These are phyloP conservation scores for Nasturtium officinale DNA, from an alignment of 345 rosid species.

Conservation along the genomic window DNA sequence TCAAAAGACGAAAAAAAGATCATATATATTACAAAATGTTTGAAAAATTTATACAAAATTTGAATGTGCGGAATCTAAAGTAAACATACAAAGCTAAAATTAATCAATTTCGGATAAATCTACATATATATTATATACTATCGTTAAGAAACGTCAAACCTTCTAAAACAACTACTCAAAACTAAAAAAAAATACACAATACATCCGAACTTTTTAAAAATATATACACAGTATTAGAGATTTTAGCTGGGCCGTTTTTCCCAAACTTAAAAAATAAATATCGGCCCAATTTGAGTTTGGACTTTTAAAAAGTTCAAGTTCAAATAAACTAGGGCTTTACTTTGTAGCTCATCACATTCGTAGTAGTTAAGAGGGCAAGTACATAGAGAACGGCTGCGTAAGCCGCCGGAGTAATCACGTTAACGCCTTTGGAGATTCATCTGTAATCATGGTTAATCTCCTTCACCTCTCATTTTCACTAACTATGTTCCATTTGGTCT, in stretches of 20 bases:
- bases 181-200: too few relatives aligned
- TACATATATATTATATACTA: too few relatives aligned
- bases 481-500: neutral
- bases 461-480: neutral
- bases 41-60: too few relatives aligned
- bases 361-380: slow-evolving; percentile 3
- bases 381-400: neutral
- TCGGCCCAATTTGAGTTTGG: slow-evolving; percentile 17
- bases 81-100: too few relatives aligned
- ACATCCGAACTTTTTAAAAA: too few relatives aligned
- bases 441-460: slow-evolving; percentile 34
- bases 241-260: neutral
- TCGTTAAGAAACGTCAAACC: too few relatives aligned
- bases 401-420: slow-evolving; percentile 29
- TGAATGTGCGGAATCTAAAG: too few relatives aligned
- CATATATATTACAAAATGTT: too few relatives aligned
- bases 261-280: neutral
- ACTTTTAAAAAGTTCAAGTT: neutral
- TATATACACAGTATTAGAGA: too few relatives aligned
- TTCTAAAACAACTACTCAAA: too few relatives aligned
- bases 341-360: neutral
- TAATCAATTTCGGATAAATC: too few relatives aligned
- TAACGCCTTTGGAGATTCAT: slow-evolving; percentile 20
- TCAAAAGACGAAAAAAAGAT: too few relatives aligned
- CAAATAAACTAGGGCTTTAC: slow-evolving; percentile 24